Evolutionary conservation across 2,329 filamentous ascomycete species (phyloP), one percentile per base, ranked within the genome.

Genomic region (Trichoderma pleuroti): DNA sequence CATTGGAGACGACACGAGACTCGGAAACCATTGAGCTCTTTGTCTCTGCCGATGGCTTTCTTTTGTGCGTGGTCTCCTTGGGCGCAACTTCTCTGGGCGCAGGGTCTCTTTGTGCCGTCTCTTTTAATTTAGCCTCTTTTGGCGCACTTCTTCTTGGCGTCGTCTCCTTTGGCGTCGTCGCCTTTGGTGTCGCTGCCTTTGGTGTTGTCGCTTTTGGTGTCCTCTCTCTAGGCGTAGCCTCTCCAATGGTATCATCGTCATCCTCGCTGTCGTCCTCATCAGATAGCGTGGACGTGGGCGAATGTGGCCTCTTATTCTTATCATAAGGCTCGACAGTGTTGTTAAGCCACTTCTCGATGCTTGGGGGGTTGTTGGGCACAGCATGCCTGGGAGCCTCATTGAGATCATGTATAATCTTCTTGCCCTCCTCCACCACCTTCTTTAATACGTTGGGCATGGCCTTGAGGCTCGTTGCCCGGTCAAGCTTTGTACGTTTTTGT

Each of bases 291-390:
- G 66, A 68, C 4, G 70, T 56, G 4, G 74, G 49, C 5, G 68
- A 69, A 6, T 16, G 39, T 11, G 65, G 54, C 26, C 60, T 46
- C 8, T 64, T 64, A 7, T n/a, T 42, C 18, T 90, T 88, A 3
- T 90, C 82, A 75, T 90, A 90, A 4, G 88, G 87, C 74, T 91
- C 89, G 16, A 89, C 85, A 0, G 89, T 91, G 26, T 82, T 84
- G 75, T 86, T 88, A 30, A 91, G 81, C 89, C 89, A 91, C 26
- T 85, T 89, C 76, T 91, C 89, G 68, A 91, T 91, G 74, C 85
- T 90, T 1, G 86, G 86, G 6, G 89, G 88, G 56, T 88, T 85
- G 72, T 90, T 90, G 12, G 77, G 74, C 3, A 80, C 79, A 2
- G 82, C 80, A 9, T 84, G 83, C 61, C 84, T 84, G 1, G 85